These are phyloP conservation scores for Tricholomella constricta DNA, from an alignment of 768 basidiomycete species.

Conservation along the genomic window DNA sequence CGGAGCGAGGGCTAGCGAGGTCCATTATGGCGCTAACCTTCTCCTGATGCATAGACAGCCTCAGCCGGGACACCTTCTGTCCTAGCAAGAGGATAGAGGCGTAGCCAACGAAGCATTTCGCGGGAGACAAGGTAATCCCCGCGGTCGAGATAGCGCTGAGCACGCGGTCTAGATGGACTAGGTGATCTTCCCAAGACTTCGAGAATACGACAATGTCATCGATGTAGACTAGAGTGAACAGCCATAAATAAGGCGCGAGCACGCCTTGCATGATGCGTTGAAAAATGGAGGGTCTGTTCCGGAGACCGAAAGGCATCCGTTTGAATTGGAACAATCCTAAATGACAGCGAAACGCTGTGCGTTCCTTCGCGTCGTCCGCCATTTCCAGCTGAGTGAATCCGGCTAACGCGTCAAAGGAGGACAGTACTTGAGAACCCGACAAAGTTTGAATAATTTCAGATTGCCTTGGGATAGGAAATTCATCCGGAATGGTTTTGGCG, in stretches of 20 bases:
- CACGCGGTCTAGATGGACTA: slow-evolving; percentile 31
- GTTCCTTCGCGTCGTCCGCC: slow-evolving; percentile 24
- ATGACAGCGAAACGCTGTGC: too few relatives aligned
- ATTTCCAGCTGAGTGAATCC: slow-evolving; percentile 44
- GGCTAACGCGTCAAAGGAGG: too few relatives aligned
- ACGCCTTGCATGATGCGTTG: slow-evolving; percentile 46
- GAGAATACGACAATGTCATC: slow-evolving; percentile 45
- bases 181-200: too few relatives aligned
- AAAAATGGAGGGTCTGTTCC: slow-evolving; percentile 29
- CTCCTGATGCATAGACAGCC: slow-evolving; percentile 38
- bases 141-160: slow-evolving; percentile 27
- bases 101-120: too few relatives aligned
- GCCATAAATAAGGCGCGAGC: too few relatives aligned
- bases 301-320: too few relatives aligned
- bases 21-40: slow-evolving; percentile 36
- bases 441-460: too few relatives aligned
- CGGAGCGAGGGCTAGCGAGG: slow-evolving; percentile 25
- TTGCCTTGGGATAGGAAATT: slow-evolving; percentile 27
- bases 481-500: too few relatives aligned
- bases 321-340: too few relatives aligned
- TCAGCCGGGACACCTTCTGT: slow-evolving; percentile 36
- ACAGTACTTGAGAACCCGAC: too few relatives aligned
- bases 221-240: slow-evolving; percentile 42
- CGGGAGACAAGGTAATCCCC: too few relatives aligned
- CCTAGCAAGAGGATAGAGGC: too few relatives aligned